These are phyloP conservation scores for Epichloe typhina DNA, from an alignment of 2,329 filamentous ascomycete genomes.

Conservation along the genomic window DNA sequence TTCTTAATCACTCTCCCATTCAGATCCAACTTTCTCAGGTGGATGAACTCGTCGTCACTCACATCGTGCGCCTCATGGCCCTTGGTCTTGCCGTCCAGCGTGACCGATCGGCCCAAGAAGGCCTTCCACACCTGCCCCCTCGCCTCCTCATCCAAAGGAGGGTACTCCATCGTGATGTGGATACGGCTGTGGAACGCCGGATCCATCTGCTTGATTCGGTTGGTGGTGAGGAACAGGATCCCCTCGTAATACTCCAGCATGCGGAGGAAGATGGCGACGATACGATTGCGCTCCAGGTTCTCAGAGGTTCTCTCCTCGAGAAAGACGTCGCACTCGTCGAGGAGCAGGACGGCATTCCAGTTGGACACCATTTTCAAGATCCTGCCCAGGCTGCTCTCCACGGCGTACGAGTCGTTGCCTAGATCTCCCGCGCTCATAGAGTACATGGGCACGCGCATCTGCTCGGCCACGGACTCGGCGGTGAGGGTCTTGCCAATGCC, in stretches of 20 bases:
- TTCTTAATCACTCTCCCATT: slow-evolving; percentile 41
- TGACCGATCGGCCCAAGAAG: slow-evolving; percentile 21
- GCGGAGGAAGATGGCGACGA: slow-evolving; percentile 26
- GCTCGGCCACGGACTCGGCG: slow-evolving; percentile 36
- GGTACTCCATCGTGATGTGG: slow-evolving; percentile 34
- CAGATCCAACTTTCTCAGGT: slow-evolving; percentile 26
- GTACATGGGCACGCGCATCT: slow-evolving; percentile 35
- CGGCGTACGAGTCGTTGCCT: slow-evolving; percentile 48
- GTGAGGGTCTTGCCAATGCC: slow-evolving; percentile 39
- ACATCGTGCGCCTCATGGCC: slow-evolving; percentile 19
- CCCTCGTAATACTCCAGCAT: slow-evolving; percentile 35
- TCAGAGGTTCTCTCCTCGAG: slow-evolving; percentile 24
- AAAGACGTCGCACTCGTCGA: slow-evolving; percentile 28
- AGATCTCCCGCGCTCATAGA: slow-evolving; percentile 53
- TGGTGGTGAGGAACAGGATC: slow-evolving; percentile 36
- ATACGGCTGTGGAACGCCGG: slow-evolving; percentile 34
- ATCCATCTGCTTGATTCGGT: slow-evolving; percentile 32
- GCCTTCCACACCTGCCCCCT: slow-evolving; percentile 26
- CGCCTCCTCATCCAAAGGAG: slow-evolving; percentile 23
- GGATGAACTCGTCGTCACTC: slow-evolving; percentile 16
- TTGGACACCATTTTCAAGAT: slow-evolving; percentile 52
- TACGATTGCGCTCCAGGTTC: slow-evolving; percentile 20
- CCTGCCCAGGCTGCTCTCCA: slow-evolving; percentile 45
- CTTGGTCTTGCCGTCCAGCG: slow-evolving; percentile 1
- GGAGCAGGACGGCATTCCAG: slow-evolving; percentile 27